phyloP scores from a whole-genome alignment of 1,139 yeast genomes.

The Magnusiomyces suaveolens region DNA sequence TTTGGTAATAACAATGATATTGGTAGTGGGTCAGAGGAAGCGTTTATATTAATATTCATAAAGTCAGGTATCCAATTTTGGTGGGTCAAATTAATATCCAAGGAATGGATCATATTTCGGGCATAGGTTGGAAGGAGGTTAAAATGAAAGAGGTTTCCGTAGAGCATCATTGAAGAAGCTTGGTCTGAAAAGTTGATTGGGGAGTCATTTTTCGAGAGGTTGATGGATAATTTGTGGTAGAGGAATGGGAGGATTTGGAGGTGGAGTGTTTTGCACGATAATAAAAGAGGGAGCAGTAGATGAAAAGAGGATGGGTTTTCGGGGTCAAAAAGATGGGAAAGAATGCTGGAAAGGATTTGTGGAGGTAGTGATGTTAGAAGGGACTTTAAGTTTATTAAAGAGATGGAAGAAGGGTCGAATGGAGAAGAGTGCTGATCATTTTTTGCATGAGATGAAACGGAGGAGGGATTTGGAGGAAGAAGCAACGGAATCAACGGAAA shows the following conservation, averaged over 20 bases:
- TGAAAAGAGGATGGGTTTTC: not conserved
- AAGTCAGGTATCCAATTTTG: constrained; percentile 47
- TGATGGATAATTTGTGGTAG: not conserved
- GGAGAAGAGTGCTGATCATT: not conserved
- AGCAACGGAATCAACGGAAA: not conserved
- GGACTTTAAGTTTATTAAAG: not conserved
- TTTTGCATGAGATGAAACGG: not conserved
- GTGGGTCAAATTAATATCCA: not conserved
- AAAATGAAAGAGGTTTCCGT: not conserved
- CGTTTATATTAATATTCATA: constrained; percentile 99
- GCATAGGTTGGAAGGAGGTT: not conserved
- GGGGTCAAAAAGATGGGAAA: not conserved
- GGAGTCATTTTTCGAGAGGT: not conserved
- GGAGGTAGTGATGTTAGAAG: not conserved
- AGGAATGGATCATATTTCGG: not conserved
- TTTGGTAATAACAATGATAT: not conserved
- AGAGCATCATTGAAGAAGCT: not conserved
- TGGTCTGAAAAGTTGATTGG: not conserved
- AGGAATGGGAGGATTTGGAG: not conserved
- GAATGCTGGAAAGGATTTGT: not conserved
- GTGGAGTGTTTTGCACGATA: not conserved
- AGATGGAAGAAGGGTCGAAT: not conserved
- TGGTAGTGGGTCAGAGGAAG: constrained; percentile 94
- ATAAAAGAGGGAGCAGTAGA: not conserved
- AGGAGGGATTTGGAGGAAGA: not conserved